These are phyloP conservation scores for Hymenoscyphus linearis DNA, from an alignment of 2,329 filamentous ascomycete genomes.

Conservation along the genomic window DNA sequence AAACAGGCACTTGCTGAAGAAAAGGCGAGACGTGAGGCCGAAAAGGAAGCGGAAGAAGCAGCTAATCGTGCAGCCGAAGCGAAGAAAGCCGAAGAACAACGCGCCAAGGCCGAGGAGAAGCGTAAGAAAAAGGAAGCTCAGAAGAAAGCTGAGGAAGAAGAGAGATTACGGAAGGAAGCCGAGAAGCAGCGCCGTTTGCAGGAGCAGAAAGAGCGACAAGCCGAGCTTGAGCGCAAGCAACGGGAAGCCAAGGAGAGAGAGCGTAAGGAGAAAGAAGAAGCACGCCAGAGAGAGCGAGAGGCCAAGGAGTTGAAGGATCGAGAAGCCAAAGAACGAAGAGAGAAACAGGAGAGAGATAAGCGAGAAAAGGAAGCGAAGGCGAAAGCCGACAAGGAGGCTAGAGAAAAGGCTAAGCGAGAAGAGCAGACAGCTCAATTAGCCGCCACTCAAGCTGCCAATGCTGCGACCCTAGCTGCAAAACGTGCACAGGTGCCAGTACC, in stretches of 20 bases:
- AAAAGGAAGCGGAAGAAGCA: slow-evolving; percentile 82
- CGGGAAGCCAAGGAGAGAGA: slow-evolving; percentile 75
- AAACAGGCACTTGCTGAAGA: slow-evolving; percentile 88
- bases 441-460: slow-evolving; percentile 34
- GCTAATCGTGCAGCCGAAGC: slow-evolving; percentile 70
- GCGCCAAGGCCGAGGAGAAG: slow-evolving; percentile 80
- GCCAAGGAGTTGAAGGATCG: slow-evolving; percentile 61
- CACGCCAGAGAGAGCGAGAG: slow-evolving; percentile 73
- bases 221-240: slow-evolving; percentile 77
- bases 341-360: slow-evolving; percentile 54
- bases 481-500: slow-evolving; percentile 42
- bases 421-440: slow-evolving; percentile 35
- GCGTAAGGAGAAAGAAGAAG: slow-evolving; percentile 80
- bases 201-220: slow-evolving; percentile 81
- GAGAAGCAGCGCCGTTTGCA: slow-evolving; percentile 74
- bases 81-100: slow-evolving; percentile 74
- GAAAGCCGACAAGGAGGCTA: slow-evolving; percentile 40
- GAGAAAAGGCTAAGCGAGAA: slow-evolving; percentile 46
- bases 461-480: slow-evolving; percentile 39
- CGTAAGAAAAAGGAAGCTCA: slow-evolving; percentile 87
- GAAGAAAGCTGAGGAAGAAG: slow-evolving; percentile 85
- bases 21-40: slow-evolving; percentile 79
- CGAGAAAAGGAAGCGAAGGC: slow-evolving; percentile 51
- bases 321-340: slow-evolving; percentile 50
- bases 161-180: slow-evolving; percentile 75